A percentile compares a stretch with the other conserved stretches of the same genome.
These are phyloP conservation scores for Coleophoma eucalyptorum DNA, from an alignment of 2,329 filamentous ascomycete species.

Conservation along the genomic window DNA sequence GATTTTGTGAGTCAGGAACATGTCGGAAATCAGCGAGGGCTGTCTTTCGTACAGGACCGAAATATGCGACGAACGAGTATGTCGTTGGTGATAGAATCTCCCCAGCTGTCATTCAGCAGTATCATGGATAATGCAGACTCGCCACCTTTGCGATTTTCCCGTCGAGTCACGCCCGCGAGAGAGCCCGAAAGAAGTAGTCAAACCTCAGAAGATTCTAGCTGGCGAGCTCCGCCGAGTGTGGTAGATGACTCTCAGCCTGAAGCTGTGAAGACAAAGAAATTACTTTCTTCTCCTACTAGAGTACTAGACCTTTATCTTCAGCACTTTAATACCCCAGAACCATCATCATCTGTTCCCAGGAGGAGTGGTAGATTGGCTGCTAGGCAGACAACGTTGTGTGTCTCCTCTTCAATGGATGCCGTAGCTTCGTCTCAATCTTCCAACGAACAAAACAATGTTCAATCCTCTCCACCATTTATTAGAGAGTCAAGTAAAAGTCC, in stretches of 20 bases:
- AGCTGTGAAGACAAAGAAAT: conserved; percentile 23
- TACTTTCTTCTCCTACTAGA: conserved; percentile 44
- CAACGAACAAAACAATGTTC: too few species aligned
- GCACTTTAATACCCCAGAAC: conserved; percentile 21
- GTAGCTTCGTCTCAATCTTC: too few species aligned
- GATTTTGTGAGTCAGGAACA: too few species aligned
- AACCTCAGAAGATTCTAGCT: conserved; percentile 11
- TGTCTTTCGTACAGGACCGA: background rate
- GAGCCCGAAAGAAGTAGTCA: too few species aligned
- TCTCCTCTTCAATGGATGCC: background rate
- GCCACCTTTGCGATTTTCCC: conserved; percentile 13
- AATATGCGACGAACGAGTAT: background rate
- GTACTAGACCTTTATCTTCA: conserved; percentile 46
- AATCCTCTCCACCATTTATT: too few species aligned
- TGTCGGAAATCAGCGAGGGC: too few species aligned
- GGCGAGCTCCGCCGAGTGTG: conserved; percentile 42
- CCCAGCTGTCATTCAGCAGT: conserved; percentile 22
- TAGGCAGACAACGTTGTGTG: background rate
- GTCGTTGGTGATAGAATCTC: conserved; percentile 9
- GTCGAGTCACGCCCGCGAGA: too few species aligned
- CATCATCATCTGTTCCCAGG: conserved; percentile 11
- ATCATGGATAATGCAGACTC: conserved; percentile 23
- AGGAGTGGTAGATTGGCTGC: background rate
- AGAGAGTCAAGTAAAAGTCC: too few species aligned
- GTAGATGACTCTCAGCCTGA: conserved; percentile 52